These are phyloP conservation scores for Clonostachys rosea DNA, from an alignment of 2,329 filamentous ascomycete genomes.

Conservation along the genomic window DNA sequence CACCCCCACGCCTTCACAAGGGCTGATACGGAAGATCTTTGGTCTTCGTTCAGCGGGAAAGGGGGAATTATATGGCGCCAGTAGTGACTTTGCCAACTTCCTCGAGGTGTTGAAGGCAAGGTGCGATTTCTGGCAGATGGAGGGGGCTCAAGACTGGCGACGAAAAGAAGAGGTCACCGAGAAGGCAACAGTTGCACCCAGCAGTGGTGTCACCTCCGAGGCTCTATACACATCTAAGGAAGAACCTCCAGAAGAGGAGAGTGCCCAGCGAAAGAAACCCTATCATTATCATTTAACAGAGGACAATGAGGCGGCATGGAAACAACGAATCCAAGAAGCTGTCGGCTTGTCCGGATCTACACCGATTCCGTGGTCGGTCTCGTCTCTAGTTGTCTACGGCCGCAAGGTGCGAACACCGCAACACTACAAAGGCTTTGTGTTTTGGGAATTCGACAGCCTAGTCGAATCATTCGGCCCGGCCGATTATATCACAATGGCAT, in stretches of 20 bases:
- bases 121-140: slow-evolving; percentile 83
- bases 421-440: slow-evolving; percentile 50
- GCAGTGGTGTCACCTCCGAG: background rate
- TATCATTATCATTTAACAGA: slow-evolving; percentile 18
- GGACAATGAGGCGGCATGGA: slow-evolving; percentile 20
- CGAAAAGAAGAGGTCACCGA: slow-evolving; percentile 36
- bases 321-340: slow-evolving; percentile 10
- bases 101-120: slow-evolving; percentile 71
- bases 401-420: slow-evolving; percentile 55
- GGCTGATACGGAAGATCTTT: slow-evolving; percentile 43
- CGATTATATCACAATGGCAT: slow-evolving; percentile 79
- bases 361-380: slow-evolving; percentile 32
- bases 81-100: slow-evolving; percentile 72
- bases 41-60: slow-evolving; percentile 25
- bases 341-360: slow-evolving; percentile 12
- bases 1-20: slow-evolving; percentile 47
- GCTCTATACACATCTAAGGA: background rate
- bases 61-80: slow-evolving; percentile 52
- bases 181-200: background rate
- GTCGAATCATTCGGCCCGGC: slow-evolving; percentile 70
- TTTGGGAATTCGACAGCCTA: slow-evolving; percentile 65
- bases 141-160: slow-evolving; percentile 68
- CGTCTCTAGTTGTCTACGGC: slow-evolving; percentile 53
- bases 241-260: slow-evolving; percentile 3
- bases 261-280: slow-evolving; percentile 15